A percentile compares a stretch with the other conserved stretches of the same genome.
Evolutionary conservation across 441 rosid species (phyloP).

Genomic region (Isatis lusitanica): DNA sequence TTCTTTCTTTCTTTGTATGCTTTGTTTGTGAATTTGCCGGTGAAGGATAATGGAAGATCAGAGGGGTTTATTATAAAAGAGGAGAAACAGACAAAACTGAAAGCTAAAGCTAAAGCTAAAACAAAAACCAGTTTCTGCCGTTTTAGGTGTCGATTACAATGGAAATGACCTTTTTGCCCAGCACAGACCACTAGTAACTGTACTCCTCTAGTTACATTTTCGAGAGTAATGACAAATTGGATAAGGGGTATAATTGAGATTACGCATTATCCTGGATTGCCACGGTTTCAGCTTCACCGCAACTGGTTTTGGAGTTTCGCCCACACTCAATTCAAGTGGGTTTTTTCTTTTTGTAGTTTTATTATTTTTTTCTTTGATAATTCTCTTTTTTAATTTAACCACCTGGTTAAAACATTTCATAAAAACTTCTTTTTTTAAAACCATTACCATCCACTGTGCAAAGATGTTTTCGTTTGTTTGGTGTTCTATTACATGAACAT

Average conservation of each 20-base stretch:
- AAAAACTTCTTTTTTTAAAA: too few species aligned
- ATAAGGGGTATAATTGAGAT: neutral
- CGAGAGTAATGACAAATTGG: neutral
- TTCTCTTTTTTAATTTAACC: too few species aligned
- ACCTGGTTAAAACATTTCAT: too few species aligned
- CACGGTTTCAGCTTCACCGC: neutral
- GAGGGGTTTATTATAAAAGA: neutral
- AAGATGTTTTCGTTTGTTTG: too few species aligned
- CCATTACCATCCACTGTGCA: too few species aligned
- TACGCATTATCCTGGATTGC: neutral
- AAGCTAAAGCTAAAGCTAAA: too few species aligned
- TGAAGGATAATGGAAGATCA: neutral
- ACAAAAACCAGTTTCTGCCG: neutral
- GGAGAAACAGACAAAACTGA: neutral
- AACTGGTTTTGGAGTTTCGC: constrained; percentile 1
- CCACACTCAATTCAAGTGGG: neutral
- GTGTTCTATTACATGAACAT: too few species aligned
- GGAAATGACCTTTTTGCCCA: neutral
- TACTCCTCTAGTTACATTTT: too few species aligned
- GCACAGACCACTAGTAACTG: neutral
- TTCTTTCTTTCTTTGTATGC: too few species aligned
- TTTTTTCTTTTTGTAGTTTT: too few species aligned
- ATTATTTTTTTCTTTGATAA: too few species aligned
- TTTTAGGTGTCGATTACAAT: neutral
- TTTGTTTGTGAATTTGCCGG: neutral